These are phyloP conservation scores for Magnaporthiopsis poae DNA, from an alignment of 2,329 filamentous ascomycete genomes.

Conservation along the genomic window DNA sequence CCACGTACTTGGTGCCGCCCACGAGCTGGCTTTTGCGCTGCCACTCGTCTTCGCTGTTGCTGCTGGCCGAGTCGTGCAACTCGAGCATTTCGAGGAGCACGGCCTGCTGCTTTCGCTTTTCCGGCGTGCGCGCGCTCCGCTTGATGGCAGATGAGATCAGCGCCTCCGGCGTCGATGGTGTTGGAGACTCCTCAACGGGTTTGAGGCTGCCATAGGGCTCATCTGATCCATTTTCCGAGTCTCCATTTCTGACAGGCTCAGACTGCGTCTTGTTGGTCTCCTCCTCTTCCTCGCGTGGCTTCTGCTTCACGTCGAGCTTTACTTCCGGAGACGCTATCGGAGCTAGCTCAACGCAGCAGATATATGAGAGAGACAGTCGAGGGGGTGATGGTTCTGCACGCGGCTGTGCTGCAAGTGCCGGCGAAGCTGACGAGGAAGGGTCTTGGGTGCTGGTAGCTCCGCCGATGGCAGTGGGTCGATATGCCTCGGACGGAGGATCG, in stretches of 20 bases:
- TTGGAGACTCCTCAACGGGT: neutral
- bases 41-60: neutral
- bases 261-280: neutral
- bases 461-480: neutral
- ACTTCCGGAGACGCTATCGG: no score
- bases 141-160: neutral
- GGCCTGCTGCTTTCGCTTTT: neutral
- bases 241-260: no score
- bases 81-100: neutral
- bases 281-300: no score
- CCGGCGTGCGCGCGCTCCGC: neutral
- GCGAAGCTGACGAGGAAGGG: neutral
- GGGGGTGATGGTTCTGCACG: neutral
- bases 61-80: neutral
- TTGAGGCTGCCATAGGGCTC: neutral
- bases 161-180: no score
- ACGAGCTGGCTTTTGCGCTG: neutral
- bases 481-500: neutral
- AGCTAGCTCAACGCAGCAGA: neutral
- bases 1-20: slow-evolving; percentile 1
- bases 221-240: neutral
- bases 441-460: neutral
- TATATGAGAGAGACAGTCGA: neutral
- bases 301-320: neutral
- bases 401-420: no score